phyloP scores from a whole-genome alignment of 495 filamentous ascomycete genomes.

The Aspergillus steynii region DNA sequence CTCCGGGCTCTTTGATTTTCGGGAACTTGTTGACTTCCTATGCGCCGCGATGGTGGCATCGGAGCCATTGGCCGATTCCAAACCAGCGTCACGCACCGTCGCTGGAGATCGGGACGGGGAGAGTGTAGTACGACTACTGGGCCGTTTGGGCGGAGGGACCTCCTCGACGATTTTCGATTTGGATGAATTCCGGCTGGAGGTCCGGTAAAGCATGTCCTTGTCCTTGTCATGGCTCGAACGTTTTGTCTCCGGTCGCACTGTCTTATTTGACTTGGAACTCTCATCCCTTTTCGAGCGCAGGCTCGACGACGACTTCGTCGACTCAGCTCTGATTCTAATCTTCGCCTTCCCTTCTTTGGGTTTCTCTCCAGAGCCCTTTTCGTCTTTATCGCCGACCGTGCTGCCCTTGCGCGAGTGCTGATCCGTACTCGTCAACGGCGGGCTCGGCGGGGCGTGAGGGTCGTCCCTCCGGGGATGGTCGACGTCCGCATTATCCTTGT shows the following conservation, averaged over 20 bases:
- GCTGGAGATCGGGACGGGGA: constrained; percentile 38
- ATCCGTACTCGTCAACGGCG: constrained; percentile 59
- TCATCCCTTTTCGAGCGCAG: constrained; percentile 42
- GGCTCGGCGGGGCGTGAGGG: constrained; percentile 58
- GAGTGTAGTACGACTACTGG: constrained; percentile 32
- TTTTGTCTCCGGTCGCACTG: constrained; percentile 41
- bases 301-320: constrained; percentile 45
- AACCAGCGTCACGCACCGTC: constrained; percentile 39
- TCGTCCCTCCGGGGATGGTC: constrained; percentile 27
- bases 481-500: constrained; percentile 35
- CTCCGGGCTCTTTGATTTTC: constrained; percentile 40
- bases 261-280: constrained; percentile 40
- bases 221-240: constrained; percentile 27
- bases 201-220: constrained; percentile 34
- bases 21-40: constrained; percentile 43
- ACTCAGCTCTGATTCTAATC: constrained; percentile 43
- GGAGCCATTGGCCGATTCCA: constrained; percentile 55
- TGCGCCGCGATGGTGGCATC: constrained; percentile 68
- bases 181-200: constrained; percentile 35
- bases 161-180: constrained; percentile 38
- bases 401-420: constrained; percentile 51
- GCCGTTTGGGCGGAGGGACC: constrained; percentile 33
- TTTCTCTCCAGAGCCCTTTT: constrained; percentile 40
- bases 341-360: constrained; percentile 36
- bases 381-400: constrained; percentile 38